Conservation (phyloP, 176 grass and related monocot genomes). For the Typha latifolia region DNA sequence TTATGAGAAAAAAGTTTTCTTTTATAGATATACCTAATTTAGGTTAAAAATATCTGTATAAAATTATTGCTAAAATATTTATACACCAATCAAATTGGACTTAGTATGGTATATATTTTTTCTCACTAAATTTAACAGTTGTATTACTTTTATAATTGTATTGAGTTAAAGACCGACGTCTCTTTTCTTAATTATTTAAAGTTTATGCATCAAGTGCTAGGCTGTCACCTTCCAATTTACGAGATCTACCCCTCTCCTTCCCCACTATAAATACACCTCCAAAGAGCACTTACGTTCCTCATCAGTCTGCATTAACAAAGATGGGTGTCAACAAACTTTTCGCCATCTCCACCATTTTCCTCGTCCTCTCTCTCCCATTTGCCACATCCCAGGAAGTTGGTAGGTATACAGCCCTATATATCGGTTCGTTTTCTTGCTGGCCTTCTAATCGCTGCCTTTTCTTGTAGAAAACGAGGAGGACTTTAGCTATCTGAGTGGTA, state of each 20-base stretch:
- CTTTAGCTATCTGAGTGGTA: conserved; percentile 40
- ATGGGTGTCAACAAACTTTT: not conserved
- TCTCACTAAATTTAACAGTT: too few relatives aligned
- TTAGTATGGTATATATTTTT: too few relatives aligned
- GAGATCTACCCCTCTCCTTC: not conserved
- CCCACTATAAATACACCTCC: not conserved
- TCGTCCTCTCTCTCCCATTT: conserved; percentile 8
- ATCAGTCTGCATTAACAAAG: not conserved
- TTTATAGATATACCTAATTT: too few relatives aligned
- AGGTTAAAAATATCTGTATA: too few relatives aligned
- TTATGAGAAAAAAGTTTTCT: too few relatives aligned
- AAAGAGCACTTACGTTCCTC: not conserved
- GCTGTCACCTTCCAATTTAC: too few relatives aligned
- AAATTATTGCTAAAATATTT: too few relatives aligned
- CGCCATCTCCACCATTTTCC: not conserved
- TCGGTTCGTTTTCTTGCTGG: not conserved
- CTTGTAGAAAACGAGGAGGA: conserved; percentile 35
- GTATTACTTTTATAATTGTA: too few relatives aligned
- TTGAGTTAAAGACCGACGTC: too few relatives aligned
- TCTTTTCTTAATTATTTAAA: too few relatives aligned
- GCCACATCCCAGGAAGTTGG: conserved; percentile 22
- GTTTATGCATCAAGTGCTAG: too few relatives aligned
- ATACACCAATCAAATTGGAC: too few relatives aligned
- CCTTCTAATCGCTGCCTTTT: not conserved
- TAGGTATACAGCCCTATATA: not conserved